phyloP scores from a whole-genome alignment of 2,329 filamentous ascomycete species.

The Aspergillus bombycis region DNA sequence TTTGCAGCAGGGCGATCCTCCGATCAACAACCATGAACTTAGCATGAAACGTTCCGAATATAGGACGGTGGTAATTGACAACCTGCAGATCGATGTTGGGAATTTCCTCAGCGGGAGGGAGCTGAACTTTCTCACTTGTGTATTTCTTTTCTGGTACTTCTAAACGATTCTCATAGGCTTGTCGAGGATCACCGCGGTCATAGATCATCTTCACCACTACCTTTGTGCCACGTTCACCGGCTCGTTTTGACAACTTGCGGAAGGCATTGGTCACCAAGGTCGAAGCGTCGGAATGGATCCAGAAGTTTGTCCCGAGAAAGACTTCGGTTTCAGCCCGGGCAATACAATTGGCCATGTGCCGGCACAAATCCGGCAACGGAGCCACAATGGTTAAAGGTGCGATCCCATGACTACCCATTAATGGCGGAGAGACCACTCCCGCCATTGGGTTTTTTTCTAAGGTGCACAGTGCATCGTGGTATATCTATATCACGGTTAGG shows the following conservation, averaged over 20 bases:
- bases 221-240: constrained; percentile 58
- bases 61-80: constrained; percentile 70
- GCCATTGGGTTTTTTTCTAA: constrained; percentile 45
- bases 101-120: constrained; percentile 67
- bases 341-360: constrained; percentile 77
- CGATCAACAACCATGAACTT: constrained; percentile 80
- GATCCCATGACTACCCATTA: constrained; percentile 65
- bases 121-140: constrained; percentile 58
- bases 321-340: constrained; percentile 73
- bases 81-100: constrained; percentile 73
- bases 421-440: constrained; percentile 59
- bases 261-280: constrained; percentile 69
- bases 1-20: constrained; percentile 70
- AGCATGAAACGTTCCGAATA: constrained; percentile 74
- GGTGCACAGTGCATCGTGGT: constrained; percentile 62
- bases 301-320: constrained; percentile 74
- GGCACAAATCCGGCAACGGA: constrained; percentile 69
- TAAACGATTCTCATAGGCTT: constrained; percentile 67
- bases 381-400: constrained; percentile 72
- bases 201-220: constrained; percentile 75
- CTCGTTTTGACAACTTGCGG: constrained; percentile 68
- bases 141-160: constrained; percentile 62
- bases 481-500: constrained; percentile 49
- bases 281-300: constrained; percentile 71
- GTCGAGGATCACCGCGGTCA: constrained; percentile 68